Conservation (phyloP, 192 early-diverging fungal species). For the Backusella luteola region DNA sequence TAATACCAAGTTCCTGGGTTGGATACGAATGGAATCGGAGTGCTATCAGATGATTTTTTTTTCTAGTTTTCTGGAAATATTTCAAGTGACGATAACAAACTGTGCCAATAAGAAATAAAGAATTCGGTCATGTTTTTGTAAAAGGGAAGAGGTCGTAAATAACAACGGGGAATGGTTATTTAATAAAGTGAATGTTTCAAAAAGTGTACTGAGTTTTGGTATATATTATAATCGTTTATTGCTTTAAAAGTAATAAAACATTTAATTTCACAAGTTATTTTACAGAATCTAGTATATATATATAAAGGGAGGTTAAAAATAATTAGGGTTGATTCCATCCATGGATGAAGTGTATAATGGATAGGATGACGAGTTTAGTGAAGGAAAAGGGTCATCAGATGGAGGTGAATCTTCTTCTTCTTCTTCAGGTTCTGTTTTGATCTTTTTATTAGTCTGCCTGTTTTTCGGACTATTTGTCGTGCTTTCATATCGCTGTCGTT, state of each 20-base stretch:
- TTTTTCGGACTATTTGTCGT: not conserved
- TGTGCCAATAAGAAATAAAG: not conserved
- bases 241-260: too few relatives aligned
- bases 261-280: not conserved
- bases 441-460: not conserved
- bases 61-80: not conserved
- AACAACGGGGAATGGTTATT: too few relatives aligned
- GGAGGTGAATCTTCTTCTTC: not conserved
- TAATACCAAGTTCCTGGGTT: too few relatives aligned
- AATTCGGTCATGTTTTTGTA: not conserved
- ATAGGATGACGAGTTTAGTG: not conserved
- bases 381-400: not conserved
- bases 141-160: not conserved
- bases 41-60: not conserved
- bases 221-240: not conserved
- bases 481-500: conserved; percentile 33
- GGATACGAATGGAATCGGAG: not conserved
- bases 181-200: not conserved
- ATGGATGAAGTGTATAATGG: not conserved
- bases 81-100: not conserved
- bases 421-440: not conserved
- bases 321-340: not conserved
- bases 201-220: not conserved
- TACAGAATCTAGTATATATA: not conserved
- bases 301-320: not conserved